Conservation (phyloP, 805 yeast genomes). For the Yueomyces sp. region DNA sequence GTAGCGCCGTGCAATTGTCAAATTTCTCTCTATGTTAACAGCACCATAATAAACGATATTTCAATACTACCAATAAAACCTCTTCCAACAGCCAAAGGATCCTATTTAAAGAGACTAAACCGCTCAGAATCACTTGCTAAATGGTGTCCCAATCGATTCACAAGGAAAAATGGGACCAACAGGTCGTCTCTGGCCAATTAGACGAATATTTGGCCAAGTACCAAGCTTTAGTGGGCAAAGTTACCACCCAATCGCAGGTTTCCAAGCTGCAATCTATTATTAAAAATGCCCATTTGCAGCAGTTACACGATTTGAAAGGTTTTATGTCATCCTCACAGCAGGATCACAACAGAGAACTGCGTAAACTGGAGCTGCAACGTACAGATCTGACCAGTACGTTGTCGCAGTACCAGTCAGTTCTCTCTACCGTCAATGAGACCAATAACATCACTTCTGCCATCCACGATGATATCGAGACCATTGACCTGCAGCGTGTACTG, state of each 20-base stretch:
- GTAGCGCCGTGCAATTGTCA: no score
- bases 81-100: no score
- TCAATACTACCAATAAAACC: no score
- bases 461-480: slow-evolving; percentile 52
- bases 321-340: slow-evolving; percentile 13
- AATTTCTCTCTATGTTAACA: no score
- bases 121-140: no score
- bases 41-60: no score
- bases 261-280: slow-evolving; percentile 14
- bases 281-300: slow-evolving; percentile 8
- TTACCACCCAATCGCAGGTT: slow-evolving; percentile 20
- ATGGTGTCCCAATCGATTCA: neutral
- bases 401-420: slow-evolving; percentile 41
- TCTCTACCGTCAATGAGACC: slow-evolving; percentile 42
- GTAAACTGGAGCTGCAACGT: slow-evolving; percentile 43
- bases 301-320: slow-evolving; percentile 6
- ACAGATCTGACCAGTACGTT: slow-evolving; percentile 53
- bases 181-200: slow-evolving; percentile 12
- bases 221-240: slow-evolving; percentile 13
- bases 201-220: slow-evolving; percentile 18
- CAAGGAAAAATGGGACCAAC: slow-evolving; percentile 1
- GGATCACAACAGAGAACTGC: slow-evolving; percentile 14
- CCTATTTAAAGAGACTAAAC: no score
- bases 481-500: slow-evolving; percentile 58
- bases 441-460: slow-evolving; percentile 52